A percentile compares a stretch with the other conserved stretches of the same genome.
Evolutionary conservation across 176 grass and related monocot species (phyloP).

Genomic region (Typha latifolia): DNA sequence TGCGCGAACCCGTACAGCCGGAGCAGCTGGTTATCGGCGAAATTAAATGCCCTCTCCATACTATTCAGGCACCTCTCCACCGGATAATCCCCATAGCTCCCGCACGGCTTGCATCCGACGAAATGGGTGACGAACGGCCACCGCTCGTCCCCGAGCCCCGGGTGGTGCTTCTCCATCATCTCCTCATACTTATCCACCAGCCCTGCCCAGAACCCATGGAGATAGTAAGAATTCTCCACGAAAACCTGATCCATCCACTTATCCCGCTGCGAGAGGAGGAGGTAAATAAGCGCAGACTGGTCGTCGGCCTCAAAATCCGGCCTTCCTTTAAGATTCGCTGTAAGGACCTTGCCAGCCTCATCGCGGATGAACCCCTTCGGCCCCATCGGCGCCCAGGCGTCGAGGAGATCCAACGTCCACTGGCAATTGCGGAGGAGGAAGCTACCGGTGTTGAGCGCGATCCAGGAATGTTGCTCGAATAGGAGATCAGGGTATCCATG

Average conservation of each 20-base stretch:
- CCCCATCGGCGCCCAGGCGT: slow-evolving; percentile 83
- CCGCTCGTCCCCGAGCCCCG: slow-evolving; percentile 70
- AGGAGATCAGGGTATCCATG: slow-evolving; percentile 88
- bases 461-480: slow-evolving; percentile 77
- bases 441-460: slow-evolving; percentile 79
- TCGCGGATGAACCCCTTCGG: slow-evolving; percentile 58
- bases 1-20: slow-evolving; percentile 68
- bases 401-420: slow-evolving; percentile 83
- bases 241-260: slow-evolving; percentile 79
- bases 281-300: slow-evolving; percentile 86
- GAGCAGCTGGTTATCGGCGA: slow-evolving; percentile 87
- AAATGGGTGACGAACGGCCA: slow-evolving; percentile 96
- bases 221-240: slow-evolving; percentile 80
- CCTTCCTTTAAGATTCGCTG: slow-evolving; percentile 59
- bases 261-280: slow-evolving; percentile 73
- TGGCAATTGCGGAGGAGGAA: slow-evolving; percentile 89
- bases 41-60: slow-evolving; percentile 92
- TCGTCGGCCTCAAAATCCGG: slow-evolving; percentile 87
- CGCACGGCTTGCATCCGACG: slow-evolving; percentile 86
- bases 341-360: slow-evolving; percentile 71
- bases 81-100: slow-evolving; percentile 89
- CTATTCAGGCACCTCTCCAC: slow-evolving; percentile 73
- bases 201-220: slow-evolving; percentile 93
- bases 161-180: slow-evolving; percentile 89
- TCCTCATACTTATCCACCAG: slow-evolving; percentile 91